Conservation (phyloP, 2,329 filamentous ascomycete genomes). For the Aspergillus phoenicis region DNA sequence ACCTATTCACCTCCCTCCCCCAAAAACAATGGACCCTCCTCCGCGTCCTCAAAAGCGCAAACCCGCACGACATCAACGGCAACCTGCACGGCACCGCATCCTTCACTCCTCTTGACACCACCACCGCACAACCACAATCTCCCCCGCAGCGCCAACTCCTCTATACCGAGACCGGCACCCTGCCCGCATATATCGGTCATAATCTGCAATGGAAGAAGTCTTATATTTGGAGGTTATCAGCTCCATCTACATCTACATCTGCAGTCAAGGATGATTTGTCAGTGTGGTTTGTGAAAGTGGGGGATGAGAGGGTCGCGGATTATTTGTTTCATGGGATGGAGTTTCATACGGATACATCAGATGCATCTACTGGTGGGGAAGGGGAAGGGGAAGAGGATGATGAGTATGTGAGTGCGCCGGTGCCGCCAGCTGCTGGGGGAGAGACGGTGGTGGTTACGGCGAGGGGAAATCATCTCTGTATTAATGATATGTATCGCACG, state of each 20-base stretch:
- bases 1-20: constrained; percentile 34
- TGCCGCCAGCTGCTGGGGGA: constrained; percentile 22
- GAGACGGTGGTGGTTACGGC: constrained; percentile 38
- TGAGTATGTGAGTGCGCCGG: constrained; percentile 27
- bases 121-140: constrained; percentile 7
- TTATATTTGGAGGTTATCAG: constrained; percentile 46
- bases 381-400: constrained; percentile 6
- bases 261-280: constrained; percentile 33
- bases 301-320: constrained; percentile 38
- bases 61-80: constrained; percentile 45
- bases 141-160: constrained; percentile 30
- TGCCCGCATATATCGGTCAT: constrained; percentile 32
- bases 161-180: constrained; percentile 48
- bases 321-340: constrained; percentile 50
- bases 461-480: constrained; percentile 47
- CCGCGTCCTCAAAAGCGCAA: constrained; percentile 44
- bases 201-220: constrained; percentile 44
- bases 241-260: constrained; percentile 9
- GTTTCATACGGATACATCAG: constrained; percentile 21
- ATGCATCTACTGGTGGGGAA: neutral
- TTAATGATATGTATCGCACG: constrained; percentile 51
- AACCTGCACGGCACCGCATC: constrained; percentile 43
- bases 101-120: constrained; percentile 34
- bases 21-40: constrained; percentile 38
- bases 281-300: constrained; percentile 50